Base-by-base conservation (phyloP, 2,329 filamentous ascomycete species). In the Clonostachys chloroleuca region DNA sequence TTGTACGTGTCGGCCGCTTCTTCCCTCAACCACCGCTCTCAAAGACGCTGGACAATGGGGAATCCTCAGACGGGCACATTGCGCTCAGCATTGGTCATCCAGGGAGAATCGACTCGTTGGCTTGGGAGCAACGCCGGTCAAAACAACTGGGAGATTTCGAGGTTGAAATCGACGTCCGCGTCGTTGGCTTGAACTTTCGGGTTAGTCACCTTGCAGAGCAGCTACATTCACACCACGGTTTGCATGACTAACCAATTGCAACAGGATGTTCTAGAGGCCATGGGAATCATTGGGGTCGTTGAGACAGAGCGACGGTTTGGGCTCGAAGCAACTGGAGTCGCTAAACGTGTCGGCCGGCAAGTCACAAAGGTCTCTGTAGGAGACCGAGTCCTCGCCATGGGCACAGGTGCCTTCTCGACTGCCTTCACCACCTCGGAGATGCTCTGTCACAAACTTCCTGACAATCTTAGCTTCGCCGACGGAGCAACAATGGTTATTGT, bases 141-240 rank as follows among this genome's bases (percentile, higher is more conserved):
- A 14, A 16, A 8, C 14, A 4, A 9, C 18, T 44, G 12, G 17
- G 18, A 39, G 14, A 13, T n/a, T 52, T 57, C 39, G 51, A 60
- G 16, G 55, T 73, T 7, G 64, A 70, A 44, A 59, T 53, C 30
- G 51, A 53, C 43, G 43, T 44, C n/a, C 48, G 45, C 16, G 45
- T 47, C 4, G 52, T 54, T 13, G 68, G 65, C 2, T 20, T 73
- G 4, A 70, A 68, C 47, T 69, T 54, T 34, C 43, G 45, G 42
- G 36, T 37, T 24, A 24, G 20, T 24, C 20, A 24, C 20, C 20
- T 24, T 24, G 20, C 13, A 14, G 36, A 10, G 6, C 16, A 16
- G 16, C 36, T 37, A 14, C 13, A 37, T 37, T 37, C 36, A 16
- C 13, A 14, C 13, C 13, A 37, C 13, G 36, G 6, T 8, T 13